phyloP scores from a whole-genome alignment of 2,329 filamentous ascomycete genomes.

The Diatrype stigma region DNA sequence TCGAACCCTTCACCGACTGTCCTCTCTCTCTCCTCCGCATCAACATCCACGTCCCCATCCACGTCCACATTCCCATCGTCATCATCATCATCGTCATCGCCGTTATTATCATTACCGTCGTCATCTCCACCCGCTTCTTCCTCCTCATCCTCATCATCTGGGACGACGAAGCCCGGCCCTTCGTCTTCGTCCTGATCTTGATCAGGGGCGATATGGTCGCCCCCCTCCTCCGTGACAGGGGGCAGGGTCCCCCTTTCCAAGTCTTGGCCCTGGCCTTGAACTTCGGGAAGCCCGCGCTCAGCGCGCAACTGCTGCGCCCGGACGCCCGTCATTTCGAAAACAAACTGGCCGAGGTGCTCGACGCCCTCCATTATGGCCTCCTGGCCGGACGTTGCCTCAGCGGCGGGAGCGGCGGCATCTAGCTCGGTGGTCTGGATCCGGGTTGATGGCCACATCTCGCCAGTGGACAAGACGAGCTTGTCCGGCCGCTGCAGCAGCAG shows the following conservation, averaged over 20 bases:
- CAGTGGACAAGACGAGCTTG: conserved; percentile 75
- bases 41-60: not conserved
- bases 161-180: conserved; percentile 13
- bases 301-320: conserved; percentile 46
- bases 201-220: too few relatives aligned
- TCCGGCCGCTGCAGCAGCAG: conserved; percentile 72
- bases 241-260: conserved; percentile 16
- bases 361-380: conserved; percentile 79
- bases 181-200: conserved; percentile 22
- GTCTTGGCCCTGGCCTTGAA: conserved; percentile 3
- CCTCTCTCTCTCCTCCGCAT: not conserved
- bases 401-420: conserved; percentile 25
- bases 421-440: conserved; percentile 44
- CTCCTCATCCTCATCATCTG: conserved; percentile 20
- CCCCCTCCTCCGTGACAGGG: conserved; percentile 26
- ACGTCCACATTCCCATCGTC: not conserved
- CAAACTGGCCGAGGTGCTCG: conserved; percentile 93
- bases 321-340: conserved; percentile 87
- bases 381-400: conserved; percentile 39
- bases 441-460: conserved; percentile 77
- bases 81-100: conserved; percentile 1
- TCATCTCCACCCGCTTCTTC: conserved; percentile 10
- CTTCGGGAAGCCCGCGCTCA: conserved; percentile 29
- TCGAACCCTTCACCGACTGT: not conserved
- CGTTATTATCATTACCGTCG: conserved; percentile 7